Evolutionary conservation across 257 asterid species (phyloP).

Genomic region (Mitragyna speciosa): DNA sequence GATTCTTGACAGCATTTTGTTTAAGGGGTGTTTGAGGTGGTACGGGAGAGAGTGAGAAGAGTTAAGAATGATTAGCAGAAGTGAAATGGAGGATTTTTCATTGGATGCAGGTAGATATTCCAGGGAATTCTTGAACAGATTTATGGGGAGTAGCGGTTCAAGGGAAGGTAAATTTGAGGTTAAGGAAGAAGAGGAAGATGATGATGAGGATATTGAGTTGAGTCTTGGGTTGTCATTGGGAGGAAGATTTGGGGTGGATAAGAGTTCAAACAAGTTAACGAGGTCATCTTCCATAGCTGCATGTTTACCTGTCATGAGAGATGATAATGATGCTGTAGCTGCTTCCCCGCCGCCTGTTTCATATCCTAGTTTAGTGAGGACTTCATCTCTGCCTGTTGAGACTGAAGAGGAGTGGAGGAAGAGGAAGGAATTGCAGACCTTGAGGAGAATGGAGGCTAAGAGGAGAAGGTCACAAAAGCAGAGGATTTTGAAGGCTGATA

Average conservation of each 20-base stretch:
- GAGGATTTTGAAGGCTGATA: conserved; percentile 50
- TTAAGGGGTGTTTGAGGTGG: conserved; percentile 19
- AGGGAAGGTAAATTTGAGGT: conserved; percentile 24
- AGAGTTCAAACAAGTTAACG: conserved; percentile 43
- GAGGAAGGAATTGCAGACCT: conserved; percentile 82
- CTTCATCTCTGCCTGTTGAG: conserved; percentile 86
- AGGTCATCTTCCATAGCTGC: conserved; percentile 81
- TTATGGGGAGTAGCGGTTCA: conserved; percentile 45
- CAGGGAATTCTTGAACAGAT: conserved; percentile 71
- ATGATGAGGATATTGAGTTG: conserved; percentile 55
- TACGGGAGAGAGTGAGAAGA: conserved; percentile 55
- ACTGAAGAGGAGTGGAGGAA: conserved; percentile 93
- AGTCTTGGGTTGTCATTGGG: conserved; percentile 94
- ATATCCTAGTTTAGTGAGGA: conserved; percentile 52
- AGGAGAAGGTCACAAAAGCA: conserved; percentile 85
- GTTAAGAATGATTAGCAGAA: conserved; percentile 33
- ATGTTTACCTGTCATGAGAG: conserved; percentile 62
- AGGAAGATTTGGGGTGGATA: conserved; percentile 92
- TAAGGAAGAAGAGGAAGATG: conserved; percentile 26
- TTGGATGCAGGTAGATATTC: conserved; percentile 51
- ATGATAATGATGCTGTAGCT: conserved; percentile 40
- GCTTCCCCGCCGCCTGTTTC: conserved; percentile 39
- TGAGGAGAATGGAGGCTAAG: conserved; percentile 95
- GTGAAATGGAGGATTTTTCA: conserved; percentile 63
- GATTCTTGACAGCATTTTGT: conserved; percentile 7